Conservation (phyloP, 768 basidiomycete species). For the Mycena vulgaris region DNA sequence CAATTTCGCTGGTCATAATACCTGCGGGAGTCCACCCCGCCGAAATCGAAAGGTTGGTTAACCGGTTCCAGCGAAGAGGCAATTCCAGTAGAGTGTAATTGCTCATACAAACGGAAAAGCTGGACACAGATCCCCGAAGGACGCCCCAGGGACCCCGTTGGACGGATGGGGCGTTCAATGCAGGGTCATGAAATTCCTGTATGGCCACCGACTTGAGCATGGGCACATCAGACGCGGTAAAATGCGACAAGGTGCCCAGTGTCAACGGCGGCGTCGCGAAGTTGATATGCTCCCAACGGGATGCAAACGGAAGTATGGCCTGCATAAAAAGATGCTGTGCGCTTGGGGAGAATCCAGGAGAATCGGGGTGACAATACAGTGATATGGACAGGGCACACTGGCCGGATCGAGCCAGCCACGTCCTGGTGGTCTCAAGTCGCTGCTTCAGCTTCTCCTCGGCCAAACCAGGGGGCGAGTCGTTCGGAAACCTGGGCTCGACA, state of each 20-base stretch:
- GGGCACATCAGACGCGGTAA: constrained; percentile 10
- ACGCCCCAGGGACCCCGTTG: not conserved
- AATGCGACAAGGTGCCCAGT: not conserved
- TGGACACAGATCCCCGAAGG: not conserved
- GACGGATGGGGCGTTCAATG: not conserved
- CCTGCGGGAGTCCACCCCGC: not conserved
- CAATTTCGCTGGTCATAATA: not conserved
- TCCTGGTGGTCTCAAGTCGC: not conserved
- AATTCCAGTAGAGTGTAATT: not conserved
- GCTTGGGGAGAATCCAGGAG: not conserved
- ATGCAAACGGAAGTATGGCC: not conserved
- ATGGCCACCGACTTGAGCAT: not conserved
- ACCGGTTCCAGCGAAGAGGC: constrained; percentile 5
- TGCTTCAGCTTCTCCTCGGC: not conserved
- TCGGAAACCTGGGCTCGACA: not conserved
- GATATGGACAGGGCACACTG: not conserved
- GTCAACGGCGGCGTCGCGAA: not conserved
- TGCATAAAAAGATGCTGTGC: not conserved
- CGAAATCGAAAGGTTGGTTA: not conserved
- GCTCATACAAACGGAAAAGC: not conserved
- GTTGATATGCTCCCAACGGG: constrained; percentile 3
- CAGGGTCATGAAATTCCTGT: not conserved
- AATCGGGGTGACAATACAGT: not conserved
- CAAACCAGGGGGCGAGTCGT: too few relatives aligned
- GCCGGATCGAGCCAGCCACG: not conserved